Evolutionary conservation across 257 asterid species (phyloP), one percentile per base, ranked within the genome.

Genomic region (Gentiana dahurica): DNA sequence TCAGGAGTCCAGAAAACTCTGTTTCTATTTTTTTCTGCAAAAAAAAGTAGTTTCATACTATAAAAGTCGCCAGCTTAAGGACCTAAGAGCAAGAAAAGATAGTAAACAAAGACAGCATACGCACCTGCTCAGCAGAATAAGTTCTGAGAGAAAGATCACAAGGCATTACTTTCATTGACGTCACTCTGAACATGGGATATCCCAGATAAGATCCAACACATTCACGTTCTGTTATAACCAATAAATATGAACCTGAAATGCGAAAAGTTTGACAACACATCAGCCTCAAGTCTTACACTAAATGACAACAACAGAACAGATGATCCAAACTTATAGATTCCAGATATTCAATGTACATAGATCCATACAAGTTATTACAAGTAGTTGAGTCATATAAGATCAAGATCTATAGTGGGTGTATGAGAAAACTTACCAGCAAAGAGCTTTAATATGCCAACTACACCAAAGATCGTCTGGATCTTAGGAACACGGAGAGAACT

Each of bases 371-470:
- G 1, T 39, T 39, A 39, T 8, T 41, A 10, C 46, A 5, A 41
- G 46, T 1, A 41, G 6, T 5, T 10, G 9, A 41, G 46, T 57
- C 2, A 39, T n/a, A 15, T 37, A 60, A 35, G 5, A 37, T 39
- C 34, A 43, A 32, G 57, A 55, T 51, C 36, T 4, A 10, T 33
- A 48, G 51, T 44, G 13, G 45, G 81, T 82, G 62, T 62, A 71
- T 5, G 60, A 59, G 66, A 63, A 37, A 1, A 53, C 80, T 61
- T 71, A 71, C 99, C 95, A 78, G 88, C 80, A 46, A 78, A 48
- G 35, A 92, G 85, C 81, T 86, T 92, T 62, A 88, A 69, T 68
- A 76, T 71, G 58, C 99, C 99, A 65, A 89, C 73, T 10, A 92
- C 83, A 65, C 97, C 97, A 59, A 74, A 92, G 64, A 92, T 72